Evolutionary conservation across 2,329 filamentous ascomycete species (phyloP).

Genomic region (Grosmannia penicillata): DNA sequence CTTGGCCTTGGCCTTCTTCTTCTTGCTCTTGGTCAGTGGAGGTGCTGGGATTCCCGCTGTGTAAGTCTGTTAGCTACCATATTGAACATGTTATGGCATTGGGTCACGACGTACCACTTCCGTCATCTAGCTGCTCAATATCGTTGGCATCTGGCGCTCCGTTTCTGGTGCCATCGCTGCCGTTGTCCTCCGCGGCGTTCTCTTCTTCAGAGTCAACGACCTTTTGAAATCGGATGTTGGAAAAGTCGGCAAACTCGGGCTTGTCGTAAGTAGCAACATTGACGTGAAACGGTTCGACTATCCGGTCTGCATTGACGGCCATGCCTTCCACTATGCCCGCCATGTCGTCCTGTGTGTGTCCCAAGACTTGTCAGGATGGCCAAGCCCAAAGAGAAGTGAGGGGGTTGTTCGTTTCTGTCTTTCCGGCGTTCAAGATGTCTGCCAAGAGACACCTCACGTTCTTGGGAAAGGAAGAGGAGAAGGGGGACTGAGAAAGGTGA

Average conservation of each 20-base stretch:
- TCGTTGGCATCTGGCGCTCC: constrained; percentile 1
- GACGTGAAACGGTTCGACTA: constrained; percentile 23
- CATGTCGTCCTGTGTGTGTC: constrained; percentile 22
- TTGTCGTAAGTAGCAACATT: constrained; percentile 27
- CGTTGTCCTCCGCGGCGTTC: constrained; percentile 11
- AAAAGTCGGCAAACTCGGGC: constrained; percentile 24
- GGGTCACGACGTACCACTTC: too few relatives aligned
- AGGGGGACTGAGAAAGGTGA: too few relatives aligned
- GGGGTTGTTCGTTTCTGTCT: constrained; percentile 17
- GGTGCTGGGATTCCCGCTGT: too few relatives aligned
- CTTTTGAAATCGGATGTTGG: constrained; percentile 25
- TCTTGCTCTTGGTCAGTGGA: not conserved
- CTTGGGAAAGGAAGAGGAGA: too few relatives aligned
- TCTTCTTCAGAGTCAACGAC: constrained; percentile 25
- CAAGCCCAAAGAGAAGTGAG: constrained; percentile 12
- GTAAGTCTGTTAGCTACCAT: too few relatives aligned
- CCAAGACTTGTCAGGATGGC: constrained; percentile 15
- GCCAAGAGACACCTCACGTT: not conserved
- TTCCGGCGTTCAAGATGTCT: constrained; percentile 4
- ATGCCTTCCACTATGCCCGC: constrained; percentile 20
- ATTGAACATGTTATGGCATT: too few relatives aligned
- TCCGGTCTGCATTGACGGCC: constrained; percentile 24
- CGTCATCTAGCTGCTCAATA: too few relatives aligned
- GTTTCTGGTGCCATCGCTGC: constrained; percentile 5
- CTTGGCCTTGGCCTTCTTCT: constrained; percentile 9